Base-by-base conservation (phyloP, 768 basidiomycete genomes). In the Vararia minispora region DNA sequence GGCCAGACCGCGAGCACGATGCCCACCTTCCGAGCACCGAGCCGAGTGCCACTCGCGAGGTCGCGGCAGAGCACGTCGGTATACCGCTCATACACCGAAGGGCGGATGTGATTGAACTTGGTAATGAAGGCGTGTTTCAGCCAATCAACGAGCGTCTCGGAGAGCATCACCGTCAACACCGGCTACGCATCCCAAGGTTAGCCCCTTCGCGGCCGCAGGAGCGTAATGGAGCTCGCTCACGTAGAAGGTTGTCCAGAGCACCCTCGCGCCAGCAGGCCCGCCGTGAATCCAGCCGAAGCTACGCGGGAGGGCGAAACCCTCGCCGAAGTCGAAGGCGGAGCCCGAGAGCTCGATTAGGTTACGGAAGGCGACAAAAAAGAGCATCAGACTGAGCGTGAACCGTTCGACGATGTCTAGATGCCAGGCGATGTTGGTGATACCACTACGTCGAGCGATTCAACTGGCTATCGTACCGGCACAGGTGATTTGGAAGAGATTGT, bases 81-180 rank as follows among this genome's bases (percentile, higher is more conserved):
- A 56, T 89, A 99, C 12, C 94, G 74, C 46, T 90, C 90, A 49
- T 98, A 99, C 2, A 97, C 89, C 0, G 82, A 84, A 0, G 91
- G 89, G 0, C 92, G 78, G 33, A 99, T 92, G 52, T 98, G 94
- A 50, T 99, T 99, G 66, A 98, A 98, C 58, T 99, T 99, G 35
- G 92, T 94, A 51, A 99, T 98, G 62, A 98, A 99, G 8, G 92
- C 94, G 52, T 99, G 95, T 57, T 99, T 99, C 35, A 98, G 68
- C 94, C 94, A 99, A 56, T 99, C 95, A 9, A 99, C 95, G 10
- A 85, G 58, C 72, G 88, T 84, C 58, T 99, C 95, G 2, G 90
- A 94, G 4, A 78, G 53, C 58, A 98, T 68, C 3, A 99, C 95
- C 2, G 86, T 84, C 35, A 97, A 48, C 2, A 94, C 90, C 16